Evolutionary conservation across 1,284 basidiomycete genomes (phyloP).

Genomic region (Tetrapyrgos nigripes): DNA sequence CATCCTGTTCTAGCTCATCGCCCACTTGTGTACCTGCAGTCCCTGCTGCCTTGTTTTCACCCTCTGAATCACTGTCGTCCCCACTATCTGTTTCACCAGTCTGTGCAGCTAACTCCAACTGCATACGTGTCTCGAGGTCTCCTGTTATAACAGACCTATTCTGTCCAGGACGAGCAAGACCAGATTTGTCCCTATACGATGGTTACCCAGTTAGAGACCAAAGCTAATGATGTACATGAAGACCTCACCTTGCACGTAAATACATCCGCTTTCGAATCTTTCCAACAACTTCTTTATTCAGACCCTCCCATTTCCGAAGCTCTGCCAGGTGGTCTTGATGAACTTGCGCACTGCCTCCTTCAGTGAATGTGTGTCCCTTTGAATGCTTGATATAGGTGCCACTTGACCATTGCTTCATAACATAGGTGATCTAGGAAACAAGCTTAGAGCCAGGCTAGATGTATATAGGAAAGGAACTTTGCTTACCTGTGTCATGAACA

Average conservation of each 20-base stretch:
- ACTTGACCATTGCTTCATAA: conserved; percentile 1
- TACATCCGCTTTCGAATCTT: conserved; percentile 9
- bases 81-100: too few relatives aligned
- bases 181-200: too few relatives aligned
- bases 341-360: neutral
- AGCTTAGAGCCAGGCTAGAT: neutral
- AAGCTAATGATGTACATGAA: neutral
- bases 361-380: neutral
- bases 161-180: too few relatives aligned
- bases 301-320: conserved; percentile 2
- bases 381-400: neutral
- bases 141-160: too few relatives aligned
- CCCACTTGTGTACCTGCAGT: too few relatives aligned
- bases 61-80: too few relatives aligned
- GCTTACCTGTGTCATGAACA: conserved; percentile 8
- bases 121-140: too few relatives aligned
- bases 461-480: neutral
- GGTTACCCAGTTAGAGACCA: too few relatives aligned
- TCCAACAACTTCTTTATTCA: neutral
- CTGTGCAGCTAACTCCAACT: too few relatives aligned
- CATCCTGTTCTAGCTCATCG: too few relatives aligned
- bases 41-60: too few relatives aligned
- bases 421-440: conserved; percentile 1
- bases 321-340: neutral
- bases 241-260: conserved; percentile 1